Base-by-base conservation (phyloP, 2,329 filamentous ascomycete genomes). In the Trematosphaeria pertusa region DNA sequence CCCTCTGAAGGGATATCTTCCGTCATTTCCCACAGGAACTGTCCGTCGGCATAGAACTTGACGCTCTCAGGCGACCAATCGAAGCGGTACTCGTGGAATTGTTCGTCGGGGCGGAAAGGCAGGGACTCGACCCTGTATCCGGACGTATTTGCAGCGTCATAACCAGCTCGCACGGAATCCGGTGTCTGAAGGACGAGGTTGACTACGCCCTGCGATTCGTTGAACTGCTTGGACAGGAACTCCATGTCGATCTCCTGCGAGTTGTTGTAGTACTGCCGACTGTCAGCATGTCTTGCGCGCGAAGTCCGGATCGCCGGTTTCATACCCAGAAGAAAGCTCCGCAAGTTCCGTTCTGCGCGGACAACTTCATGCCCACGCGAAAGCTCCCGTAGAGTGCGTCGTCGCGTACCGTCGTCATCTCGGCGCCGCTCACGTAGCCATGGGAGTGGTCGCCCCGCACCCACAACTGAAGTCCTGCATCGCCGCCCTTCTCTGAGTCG, bases 161-260 rank as follows among this genome's bases (percentile, higher is more conserved):
- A 88, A 19, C 86, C 86, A 4, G 78, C 75, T 10, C 75, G 64
- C 2, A 78, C 77, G 0, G 87, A 84, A 22, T 80, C 72, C 5
- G 78, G 77, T 1, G 87, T 87, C 64, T 92, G 89, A 5, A 91
- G 75, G n/a, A 91, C 87, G 1, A 92, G 81, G 64, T 91, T 89
- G 41, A 91, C 76, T 0, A 84, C 81, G 53, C 80, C 86, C 22
- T 76, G 76, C 19, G 73, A 68, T 42, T 79, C 78, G 37, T 82
- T 76, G 65, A 86, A 88, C 52, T 90, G 78, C 17, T 76, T 76
- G 1, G 87, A 89, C 2, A 92, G 78, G 62, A 91, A 89, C 57
- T 93, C 89, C 72, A 92, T 85, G 65, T 92, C 88, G 59, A 92
- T 90, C 62, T 92, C 88, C 62, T 89, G 85, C 1, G 86, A 87